Evolutionary conservation across 192 early-diverging fungal species (phyloP).

Genomic region (Phlyctochytrium bullatum): DNA sequence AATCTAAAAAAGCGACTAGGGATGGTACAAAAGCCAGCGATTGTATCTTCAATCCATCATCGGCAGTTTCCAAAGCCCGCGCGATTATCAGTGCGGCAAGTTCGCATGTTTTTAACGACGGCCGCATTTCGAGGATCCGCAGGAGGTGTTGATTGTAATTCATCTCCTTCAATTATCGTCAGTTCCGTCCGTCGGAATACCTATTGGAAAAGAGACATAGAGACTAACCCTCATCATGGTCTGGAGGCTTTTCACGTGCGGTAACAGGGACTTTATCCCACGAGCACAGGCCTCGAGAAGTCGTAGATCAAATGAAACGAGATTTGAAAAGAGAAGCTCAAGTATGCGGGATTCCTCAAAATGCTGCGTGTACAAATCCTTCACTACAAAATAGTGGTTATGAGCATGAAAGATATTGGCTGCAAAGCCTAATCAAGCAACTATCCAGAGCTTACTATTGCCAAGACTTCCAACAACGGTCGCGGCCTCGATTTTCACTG

Average conservation of each 20-base stretch:
- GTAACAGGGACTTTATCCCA: conserved; percentile 66
- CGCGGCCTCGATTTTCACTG: conserved; percentile 10
- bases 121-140: too few relatives aligned
- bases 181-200: too few relatives aligned
- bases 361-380: neutral
- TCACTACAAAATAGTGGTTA: neutral
- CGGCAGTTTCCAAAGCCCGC: conserved; percentile 1
- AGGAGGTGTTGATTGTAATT: neutral
- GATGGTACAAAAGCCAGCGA: conserved; percentile 16
- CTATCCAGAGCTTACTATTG: neutral
- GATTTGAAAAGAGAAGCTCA: neutral
- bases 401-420: neutral
- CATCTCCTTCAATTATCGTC: neutral
- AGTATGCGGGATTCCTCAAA: neutral
- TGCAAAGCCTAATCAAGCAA: neutral
- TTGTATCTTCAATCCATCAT: conserved; percentile 15
- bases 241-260: conserved; percentile 41
- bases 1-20: conserved; percentile 1
- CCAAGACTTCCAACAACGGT: conserved; percentile 11
- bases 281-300: conserved; percentile 66
- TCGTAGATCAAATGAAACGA: conserved; percentile 28
- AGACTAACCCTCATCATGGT: conserved; percentile 18
- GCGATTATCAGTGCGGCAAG: conserved; percentile 14
- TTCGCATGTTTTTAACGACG: too few relatives aligned
- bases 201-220: neutral